Percentiles rank a stretch among this genome's conserved stretches.
These are phyloP conservation scores for Heracleum sosnowskyi DNA, from an alignment of 129 eudicot species.

Conservation along the genomic window DNA sequence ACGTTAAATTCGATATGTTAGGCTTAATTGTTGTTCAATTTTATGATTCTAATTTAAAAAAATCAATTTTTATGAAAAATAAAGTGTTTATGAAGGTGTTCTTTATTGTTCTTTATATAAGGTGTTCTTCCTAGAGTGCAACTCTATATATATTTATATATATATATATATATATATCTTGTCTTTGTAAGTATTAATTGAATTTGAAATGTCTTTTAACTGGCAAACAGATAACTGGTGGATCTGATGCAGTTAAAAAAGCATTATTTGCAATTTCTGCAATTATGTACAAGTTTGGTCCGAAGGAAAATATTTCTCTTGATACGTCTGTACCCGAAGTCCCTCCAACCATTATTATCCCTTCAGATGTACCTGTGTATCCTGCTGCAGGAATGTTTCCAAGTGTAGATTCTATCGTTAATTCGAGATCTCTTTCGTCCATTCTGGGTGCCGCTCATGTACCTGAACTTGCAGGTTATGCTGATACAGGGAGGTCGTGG, in stretches of 20 bases:
- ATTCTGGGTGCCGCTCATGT: slow-evolving; percentile 52
- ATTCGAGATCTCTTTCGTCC: slow-evolving; percentile 52
- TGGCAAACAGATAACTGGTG: slow-evolving; percentile 65
- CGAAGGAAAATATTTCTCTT: slow-evolving; percentile 75
- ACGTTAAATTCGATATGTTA: no score
- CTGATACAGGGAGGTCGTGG: slow-evolving; percentile 57
- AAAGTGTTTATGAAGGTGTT: no score
- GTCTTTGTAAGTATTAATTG: not conserved
- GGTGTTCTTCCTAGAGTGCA: no score
- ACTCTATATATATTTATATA: not conserved
- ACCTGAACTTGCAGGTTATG: slow-evolving; percentile 60
- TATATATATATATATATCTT: not conserved
- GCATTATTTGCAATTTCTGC: slow-evolving; percentile 83
- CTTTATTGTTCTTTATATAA: no score
- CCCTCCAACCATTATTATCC: slow-evolving; percentile 77
- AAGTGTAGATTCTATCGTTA: slow-evolving; percentile 46
- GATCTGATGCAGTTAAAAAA: slow-evolving; percentile 59
- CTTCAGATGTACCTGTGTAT: slow-evolving; percentile 78
- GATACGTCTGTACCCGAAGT: slow-evolving; percentile 58
- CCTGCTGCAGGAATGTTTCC: slow-evolving; percentile 62
- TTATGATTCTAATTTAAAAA: no score
- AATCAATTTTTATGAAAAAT: no score
- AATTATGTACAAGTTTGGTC: slow-evolving; percentile 78
- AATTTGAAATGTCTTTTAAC: slow-evolving; percentile 6
- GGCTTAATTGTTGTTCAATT: no score